phyloP scores from a whole-genome alignment of 2,329 filamentous ascomycete genomes.

The Trichoderma hamatum region DNA sequence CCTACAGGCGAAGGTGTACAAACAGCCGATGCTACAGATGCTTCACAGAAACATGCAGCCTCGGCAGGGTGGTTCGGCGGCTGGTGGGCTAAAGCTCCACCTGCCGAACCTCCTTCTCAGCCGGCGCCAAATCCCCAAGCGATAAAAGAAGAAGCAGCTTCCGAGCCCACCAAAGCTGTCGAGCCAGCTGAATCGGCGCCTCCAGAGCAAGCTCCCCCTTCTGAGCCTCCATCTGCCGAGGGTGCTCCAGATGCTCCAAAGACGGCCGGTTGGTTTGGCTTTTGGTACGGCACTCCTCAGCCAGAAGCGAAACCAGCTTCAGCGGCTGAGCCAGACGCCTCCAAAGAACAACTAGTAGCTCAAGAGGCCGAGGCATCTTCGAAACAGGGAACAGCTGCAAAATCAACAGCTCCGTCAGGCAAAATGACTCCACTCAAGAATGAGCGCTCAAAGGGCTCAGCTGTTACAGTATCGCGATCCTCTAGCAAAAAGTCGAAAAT shows the following conservation, averaged over 20 bases:
- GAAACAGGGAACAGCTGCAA: slow-evolving; percentile 1
- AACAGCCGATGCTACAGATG: neutral
- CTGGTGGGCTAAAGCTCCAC: slow-evolving; percentile 50
- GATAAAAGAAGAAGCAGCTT: slow-evolving; percentile 17
- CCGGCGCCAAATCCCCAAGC: neutral
- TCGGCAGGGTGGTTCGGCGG: slow-evolving; percentile 59
- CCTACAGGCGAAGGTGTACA: slow-evolving; percentile 23
- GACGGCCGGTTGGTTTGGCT: slow-evolving; percentile 46
- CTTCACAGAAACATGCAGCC: slow-evolving; percentile 32
- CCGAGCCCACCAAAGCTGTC: neutral
- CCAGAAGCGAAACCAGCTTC: slow-evolving; percentile 27
- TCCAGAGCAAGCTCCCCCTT: slow-evolving; percentile 29
- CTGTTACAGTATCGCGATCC: neutral
- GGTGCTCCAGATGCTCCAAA: slow-evolving; percentile 28
- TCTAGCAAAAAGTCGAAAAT: slow-evolving; percentile 8
- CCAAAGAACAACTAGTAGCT: neutral
- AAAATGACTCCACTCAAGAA: slow-evolving; percentile 13
- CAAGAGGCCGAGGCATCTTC: neutral
- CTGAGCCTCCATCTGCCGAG: slow-evolving; percentile 29
- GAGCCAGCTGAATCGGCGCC: slow-evolving; percentile 29
- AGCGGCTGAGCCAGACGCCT: neutral
- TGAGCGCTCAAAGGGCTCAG: neutral
- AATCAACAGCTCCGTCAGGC: neutral
- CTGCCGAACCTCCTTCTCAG: slow-evolving; percentile 32
- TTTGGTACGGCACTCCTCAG: slow-evolving; percentile 41